Evolutionary conservation across 2,329 filamentous ascomycete genomes (phyloP).

Genomic region (Penicillium palitans): DNA sequence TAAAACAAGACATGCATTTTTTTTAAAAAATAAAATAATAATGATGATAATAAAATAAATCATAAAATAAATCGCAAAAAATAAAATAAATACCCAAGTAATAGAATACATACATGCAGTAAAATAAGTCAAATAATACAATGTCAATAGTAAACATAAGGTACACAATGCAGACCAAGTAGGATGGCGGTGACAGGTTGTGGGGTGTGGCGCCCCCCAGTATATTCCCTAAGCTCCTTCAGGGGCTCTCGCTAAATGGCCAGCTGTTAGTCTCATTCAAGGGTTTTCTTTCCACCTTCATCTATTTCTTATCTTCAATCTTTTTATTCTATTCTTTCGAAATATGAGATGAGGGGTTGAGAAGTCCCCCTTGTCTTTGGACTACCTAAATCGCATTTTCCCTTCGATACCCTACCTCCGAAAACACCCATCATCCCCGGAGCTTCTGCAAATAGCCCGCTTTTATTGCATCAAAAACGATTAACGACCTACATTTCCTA

Average conservation of each 20-base stretch:
- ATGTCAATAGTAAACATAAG: background rate
- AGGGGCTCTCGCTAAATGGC: conserved; percentile 33
- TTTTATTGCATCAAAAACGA: conserved; percentile 9
- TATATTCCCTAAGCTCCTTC: conserved; percentile 28
- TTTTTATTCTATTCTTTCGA: conserved; percentile 23
- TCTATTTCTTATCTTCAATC: conserved; percentile 12
- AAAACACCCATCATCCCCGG: conserved; percentile 7
- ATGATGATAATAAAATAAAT: too few relatives aligned
- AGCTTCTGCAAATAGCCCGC: conserved; percentile 13
- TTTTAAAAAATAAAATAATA: too few relatives aligned
- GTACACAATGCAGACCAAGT: conserved; percentile 2
- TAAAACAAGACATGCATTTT: background rate
- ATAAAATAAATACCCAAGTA: background rate
- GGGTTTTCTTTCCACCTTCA: conserved; percentile 15
- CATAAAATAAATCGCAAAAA: too few relatives aligned
- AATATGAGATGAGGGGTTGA: conserved; percentile 30
- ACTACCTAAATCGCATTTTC: conserved; percentile 19
- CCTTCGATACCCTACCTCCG: conserved; percentile 6
- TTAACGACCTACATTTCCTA: conserved; percentile 40
- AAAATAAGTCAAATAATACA: background rate
- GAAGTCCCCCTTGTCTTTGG: conserved; percentile 28
- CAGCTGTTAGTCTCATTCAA: conserved; percentile 24
- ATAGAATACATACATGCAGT: background rate
- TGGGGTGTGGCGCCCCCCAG: conserved; percentile 29
- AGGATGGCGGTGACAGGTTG: conserved; percentile 29